Base-by-base conservation (phyloP, 2,329 filamentous ascomycete genomes). In the Lecanosticta acicola region DNA sequence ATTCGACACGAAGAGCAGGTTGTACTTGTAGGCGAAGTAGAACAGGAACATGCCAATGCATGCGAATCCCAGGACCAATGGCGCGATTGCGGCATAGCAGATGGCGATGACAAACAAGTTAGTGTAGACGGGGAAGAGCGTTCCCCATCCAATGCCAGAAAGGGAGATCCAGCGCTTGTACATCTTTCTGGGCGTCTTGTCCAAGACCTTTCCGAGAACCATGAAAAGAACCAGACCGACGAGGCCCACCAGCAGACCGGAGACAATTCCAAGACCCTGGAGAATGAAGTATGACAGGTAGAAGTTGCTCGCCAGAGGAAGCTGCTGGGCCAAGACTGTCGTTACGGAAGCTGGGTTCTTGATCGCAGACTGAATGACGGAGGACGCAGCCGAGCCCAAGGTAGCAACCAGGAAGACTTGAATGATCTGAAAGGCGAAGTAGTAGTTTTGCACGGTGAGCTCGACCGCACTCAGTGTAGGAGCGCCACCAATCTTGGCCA, bases 201-300 rank as follows among this genome's bases (percentile, higher is more conserved):
- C 79, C 20, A 94, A 72, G 51, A 87, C 72, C 57, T 81, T 85
- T 65, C 89, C 87, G 38, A 90, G 71, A 4, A 94, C 63, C 41
- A 81, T 80, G 62, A 85, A 86, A 21, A 94, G 67, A 38, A 90
- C 67, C 41, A 97, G 76, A 13, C 88, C 87, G 16, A 69, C 72
- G 38, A 85, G 76, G 57, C 94, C 87, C 2, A 94, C 74, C 3
- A 97, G 68, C 1, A 85, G 78, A 38, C 83, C 79, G 0, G 87
- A 78, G 3, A 88, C 85, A 50, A 91, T 81, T 1, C 83, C 84
- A 47, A 97, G 68, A 26, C 91, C 94, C 67, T 97, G 93, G 2
- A 98, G 79, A 24, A 97, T 80, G 55, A 98, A 94, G 70, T 97
- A 98, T 0, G 85, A 87, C 16, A 97, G 83, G 67, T 96, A 98